Conservation (phyloP, 1,284 basidiomycete species). For the Porogramme epimiltina region DNA sequence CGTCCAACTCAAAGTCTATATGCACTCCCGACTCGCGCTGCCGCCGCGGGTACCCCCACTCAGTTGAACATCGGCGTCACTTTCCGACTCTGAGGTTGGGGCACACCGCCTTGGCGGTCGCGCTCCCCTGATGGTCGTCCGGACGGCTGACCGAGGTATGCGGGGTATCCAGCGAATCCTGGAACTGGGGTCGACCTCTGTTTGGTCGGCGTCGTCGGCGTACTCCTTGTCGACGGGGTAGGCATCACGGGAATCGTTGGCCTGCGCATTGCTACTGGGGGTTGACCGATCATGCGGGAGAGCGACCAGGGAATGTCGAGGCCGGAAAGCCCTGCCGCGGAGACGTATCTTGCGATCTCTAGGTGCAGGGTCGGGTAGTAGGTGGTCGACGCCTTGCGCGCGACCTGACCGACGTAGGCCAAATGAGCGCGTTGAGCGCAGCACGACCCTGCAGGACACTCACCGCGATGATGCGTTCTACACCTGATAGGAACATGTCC, state of each 20-base stretch:
- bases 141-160: slow-evolving; percentile 3
- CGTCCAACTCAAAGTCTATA: background rate
- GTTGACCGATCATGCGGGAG: slow-evolving; percentile 68
- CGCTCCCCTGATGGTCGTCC: slow-evolving; percentile 9
- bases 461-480: slow-evolving; percentile 82
- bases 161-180: slow-evolving; percentile 12
- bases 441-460: slow-evolving; percentile 20
- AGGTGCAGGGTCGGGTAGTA: slow-evolving; percentile 94
- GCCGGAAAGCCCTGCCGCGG: slow-evolving; percentile 59
- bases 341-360: slow-evolving; percentile 85
- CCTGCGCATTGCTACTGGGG: slow-evolving; percentile 58
- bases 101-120: background rate
- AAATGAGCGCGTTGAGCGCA: background rate
- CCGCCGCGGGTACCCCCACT: background rate
- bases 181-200: slow-evolving; percentile 9
- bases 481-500: slow-evolving; percentile 85
- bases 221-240: slow-evolving; percentile 10
- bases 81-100: slow-evolving; percentile 15
- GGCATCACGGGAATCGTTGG: background rate
- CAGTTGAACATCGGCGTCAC: slow-evolving; percentile 24
- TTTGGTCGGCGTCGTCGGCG: slow-evolving; percentile 19
- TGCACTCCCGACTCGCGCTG: background rate
- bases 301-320: slow-evolving; percentile 79
- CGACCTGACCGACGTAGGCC: slow-evolving; percentile 57
- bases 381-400: slow-evolving; percentile 88